These are phyloP conservation scores for Xylariaceae sp. DNA, from an alignment of 2,329 filamentous ascomycete genomes.

Conservation along the genomic window DNA sequence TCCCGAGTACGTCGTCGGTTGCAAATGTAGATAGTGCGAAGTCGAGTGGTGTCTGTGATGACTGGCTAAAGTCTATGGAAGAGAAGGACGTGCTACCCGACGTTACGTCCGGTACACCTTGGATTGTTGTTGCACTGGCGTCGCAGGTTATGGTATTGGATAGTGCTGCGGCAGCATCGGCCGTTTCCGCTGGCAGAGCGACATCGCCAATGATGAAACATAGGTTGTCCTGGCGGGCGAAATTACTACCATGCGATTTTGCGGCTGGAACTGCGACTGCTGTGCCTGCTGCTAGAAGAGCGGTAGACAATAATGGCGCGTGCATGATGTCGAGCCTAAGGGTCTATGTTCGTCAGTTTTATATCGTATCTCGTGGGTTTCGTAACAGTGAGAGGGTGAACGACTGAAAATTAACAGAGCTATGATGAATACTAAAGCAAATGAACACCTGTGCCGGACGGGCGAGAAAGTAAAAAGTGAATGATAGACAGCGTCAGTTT, in stretches of 20 bases:
- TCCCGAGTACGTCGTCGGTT: slow-evolving; percentile 45
- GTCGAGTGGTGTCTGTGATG: slow-evolving; percentile 43
- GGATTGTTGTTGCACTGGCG: slow-evolving; percentile 43
- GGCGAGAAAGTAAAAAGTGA: too few species aligned
- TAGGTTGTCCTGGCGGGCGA: slow-evolving; percentile 2
- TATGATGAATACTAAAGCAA: too few species aligned
- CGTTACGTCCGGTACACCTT: slow-evolving; percentile 53
- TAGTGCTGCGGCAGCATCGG: slow-evolving; percentile 39
- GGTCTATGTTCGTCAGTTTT: background rate
- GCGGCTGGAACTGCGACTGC: background rate
- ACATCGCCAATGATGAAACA: slow-evolving; percentile 54
- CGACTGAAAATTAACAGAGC: too few species aligned
- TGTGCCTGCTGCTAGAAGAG: background rate
- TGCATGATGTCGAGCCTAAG: background rate
- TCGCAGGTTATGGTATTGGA: slow-evolving; percentile 47
- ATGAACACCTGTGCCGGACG: too few species aligned
- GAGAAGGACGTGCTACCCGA: slow-evolving; percentile 49
- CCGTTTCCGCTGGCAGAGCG: slow-evolving; percentile 48
- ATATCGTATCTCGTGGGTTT: too few species aligned
- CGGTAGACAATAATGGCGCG: background rate
- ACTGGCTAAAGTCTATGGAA: slow-evolving; percentile 52
- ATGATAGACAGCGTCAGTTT: too few species aligned
- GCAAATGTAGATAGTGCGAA: slow-evolving; percentile 54
- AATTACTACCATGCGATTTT: background rate
- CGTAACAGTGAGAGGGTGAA: too few species aligned